Conservation (phyloP, 179 eudicot genomes). For the Actinidia chinensis region DNA sequence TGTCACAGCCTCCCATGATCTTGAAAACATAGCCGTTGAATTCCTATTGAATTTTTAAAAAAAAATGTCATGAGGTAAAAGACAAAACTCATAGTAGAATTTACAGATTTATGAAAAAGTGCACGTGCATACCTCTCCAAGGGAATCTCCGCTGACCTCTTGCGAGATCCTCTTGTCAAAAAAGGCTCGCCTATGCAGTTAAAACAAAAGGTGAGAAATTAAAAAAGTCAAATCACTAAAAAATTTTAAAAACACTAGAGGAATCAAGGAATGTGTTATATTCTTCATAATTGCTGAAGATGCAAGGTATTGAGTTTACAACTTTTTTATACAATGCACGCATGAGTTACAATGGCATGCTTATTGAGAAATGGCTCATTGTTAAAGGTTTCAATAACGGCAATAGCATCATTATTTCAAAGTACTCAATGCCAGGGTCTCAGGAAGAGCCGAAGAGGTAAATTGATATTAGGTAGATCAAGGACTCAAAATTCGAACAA, state of each 20-base stretch:
- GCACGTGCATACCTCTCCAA: conserved; percentile 17
- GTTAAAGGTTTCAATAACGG: not conserved
- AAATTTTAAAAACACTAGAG: not conserved
- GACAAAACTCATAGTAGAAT: not conserved
- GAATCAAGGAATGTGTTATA: not conserved
- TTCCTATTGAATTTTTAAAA: not conserved
- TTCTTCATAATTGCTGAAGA: not conserved
- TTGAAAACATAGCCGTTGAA: conserved; percentile 19
- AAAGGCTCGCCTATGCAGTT: conserved; percentile 19
- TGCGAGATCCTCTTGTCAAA: conserved; percentile 34
- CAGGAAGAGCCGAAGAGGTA: too few species aligned
- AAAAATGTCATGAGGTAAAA: not conserved
- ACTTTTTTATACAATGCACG: not conserved
- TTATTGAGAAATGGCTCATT: not conserved
- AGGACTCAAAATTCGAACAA: not conserved
- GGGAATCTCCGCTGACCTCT: conserved; percentile 29
- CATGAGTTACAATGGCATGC: not conserved
- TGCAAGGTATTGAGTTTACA: not conserved
- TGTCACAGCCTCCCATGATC: conserved; percentile 25
- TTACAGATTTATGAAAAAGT: not conserved
- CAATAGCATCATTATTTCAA: not conserved
- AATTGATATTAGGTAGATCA: not conserved
- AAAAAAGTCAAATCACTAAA: not conserved
- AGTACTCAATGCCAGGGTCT: not conserved
- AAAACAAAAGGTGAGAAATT: not conserved